Conservation (phyloP, 2,329 filamentous ascomycete species). For the Exophiala mesophila region DNA sequence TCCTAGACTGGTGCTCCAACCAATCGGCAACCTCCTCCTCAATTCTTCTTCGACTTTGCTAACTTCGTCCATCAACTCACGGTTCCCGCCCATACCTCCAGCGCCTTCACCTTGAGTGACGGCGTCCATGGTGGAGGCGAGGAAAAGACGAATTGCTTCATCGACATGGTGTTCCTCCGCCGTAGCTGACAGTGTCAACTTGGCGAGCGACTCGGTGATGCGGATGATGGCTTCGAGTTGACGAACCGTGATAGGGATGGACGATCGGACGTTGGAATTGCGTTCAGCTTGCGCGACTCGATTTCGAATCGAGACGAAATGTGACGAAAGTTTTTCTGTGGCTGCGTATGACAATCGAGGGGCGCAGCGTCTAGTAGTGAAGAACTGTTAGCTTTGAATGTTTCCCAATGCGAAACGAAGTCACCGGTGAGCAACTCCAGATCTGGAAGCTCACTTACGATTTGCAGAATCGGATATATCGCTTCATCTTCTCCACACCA, state of each 20-base stretch:
- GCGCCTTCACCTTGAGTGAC: slow-evolving; percentile 83
- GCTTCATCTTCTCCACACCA: slow-evolving; percentile 91
- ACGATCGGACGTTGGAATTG: slow-evolving; percentile 82
- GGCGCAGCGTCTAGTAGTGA: slow-evolving; percentile 77
- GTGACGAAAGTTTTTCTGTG: slow-evolving; percentile 90
- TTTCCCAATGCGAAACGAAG: no score
- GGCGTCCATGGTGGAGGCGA: slow-evolving; percentile 96
- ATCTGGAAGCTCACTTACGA: slow-evolving; percentile 55
- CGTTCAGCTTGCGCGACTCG: slow-evolving; percentile 90
- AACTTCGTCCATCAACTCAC: slow-evolving; percentile 87
- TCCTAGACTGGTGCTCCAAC: slow-evolving; percentile 87
- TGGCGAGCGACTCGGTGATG: slow-evolving; percentile 93
- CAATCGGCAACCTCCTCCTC: slow-evolving; percentile 79
- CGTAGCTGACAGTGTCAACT: slow-evolving; percentile 77
- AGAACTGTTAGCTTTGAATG: no score
- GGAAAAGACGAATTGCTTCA: slow-evolving; percentile 92
- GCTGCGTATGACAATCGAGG: slow-evolving; percentile 86
- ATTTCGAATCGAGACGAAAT: slow-evolving; percentile 92
- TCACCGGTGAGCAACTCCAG: no score
- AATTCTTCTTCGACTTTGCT: slow-evolving; percentile 83
- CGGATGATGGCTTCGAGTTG: slow-evolving; percentile 96
- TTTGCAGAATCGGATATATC: slow-evolving; percentile 96
- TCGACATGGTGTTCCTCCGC: slow-evolving; percentile 91
- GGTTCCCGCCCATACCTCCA: slow-evolving; percentile 52
- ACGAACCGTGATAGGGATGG: slow-evolving; percentile 94